A percentile compares a stretch with the other conserved stretches of the same genome.
Evolutionary conservation across 176 grass and related monocot genomes (phyloP).

Genomic region (Carex parvula): DNA sequence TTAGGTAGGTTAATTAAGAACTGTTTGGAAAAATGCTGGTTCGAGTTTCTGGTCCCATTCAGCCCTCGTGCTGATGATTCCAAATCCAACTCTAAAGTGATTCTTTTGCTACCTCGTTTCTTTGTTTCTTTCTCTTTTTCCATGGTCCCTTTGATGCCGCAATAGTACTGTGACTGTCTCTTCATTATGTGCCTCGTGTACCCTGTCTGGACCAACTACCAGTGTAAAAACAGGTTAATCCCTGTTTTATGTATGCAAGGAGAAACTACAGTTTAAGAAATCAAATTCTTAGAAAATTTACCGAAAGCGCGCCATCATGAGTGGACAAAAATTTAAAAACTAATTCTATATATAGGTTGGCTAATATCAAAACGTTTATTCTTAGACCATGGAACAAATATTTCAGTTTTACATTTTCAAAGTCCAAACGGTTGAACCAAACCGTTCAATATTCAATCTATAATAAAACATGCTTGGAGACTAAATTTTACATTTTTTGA

Average conservation of each 20-base stretch:
- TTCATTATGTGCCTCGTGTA: background rate
- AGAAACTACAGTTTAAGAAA: background rate
- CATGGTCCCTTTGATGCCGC: background rate
- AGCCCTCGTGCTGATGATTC: conserved; percentile 24
- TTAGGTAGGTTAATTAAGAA: conserved; percentile 10
- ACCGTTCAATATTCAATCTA: too few relatives aligned
- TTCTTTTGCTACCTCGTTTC: conserved; percentile 19
- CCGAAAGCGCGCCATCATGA: background rate
- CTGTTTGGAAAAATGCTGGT: background rate
- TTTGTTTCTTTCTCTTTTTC: background rate
- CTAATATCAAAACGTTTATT: too few relatives aligned
- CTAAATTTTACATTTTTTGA: too few relatives aligned
- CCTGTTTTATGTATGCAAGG: background rate
- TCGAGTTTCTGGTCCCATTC: conserved; percentile 10
- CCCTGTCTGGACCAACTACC: background rate
- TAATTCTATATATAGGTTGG: background rate
- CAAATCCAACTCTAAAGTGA: conserved; percentile 26
- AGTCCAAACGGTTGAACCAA: too few relatives aligned
- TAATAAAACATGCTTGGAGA: too few relatives aligned
- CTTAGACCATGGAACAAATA: too few relatives aligned
- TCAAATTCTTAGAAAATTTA: background rate
- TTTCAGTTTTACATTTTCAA: too few relatives aligned
- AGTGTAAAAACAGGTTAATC: background rate
- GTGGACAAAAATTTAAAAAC: background rate
- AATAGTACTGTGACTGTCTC: background rate